These are phyloP conservation scores for Podila minutissima DNA, from an alignment of 192 early-diverging fungal species.

Conservation along the genomic window DNA sequence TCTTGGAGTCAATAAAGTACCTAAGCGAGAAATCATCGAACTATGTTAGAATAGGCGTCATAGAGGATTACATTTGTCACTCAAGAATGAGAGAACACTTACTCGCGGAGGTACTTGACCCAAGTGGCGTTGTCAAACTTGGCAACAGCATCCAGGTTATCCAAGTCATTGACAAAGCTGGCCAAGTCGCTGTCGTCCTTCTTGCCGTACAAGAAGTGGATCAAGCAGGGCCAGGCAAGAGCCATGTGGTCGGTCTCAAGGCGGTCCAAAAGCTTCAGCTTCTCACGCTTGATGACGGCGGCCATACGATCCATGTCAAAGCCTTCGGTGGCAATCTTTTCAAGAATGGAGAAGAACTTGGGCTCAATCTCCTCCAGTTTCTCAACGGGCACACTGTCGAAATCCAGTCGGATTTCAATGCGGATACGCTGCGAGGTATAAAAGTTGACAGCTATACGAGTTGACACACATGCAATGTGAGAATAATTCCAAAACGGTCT, in stretches of 20 bases:
- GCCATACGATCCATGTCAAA: slow-evolving; percentile 68
- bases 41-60: neutral
- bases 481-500: no score
- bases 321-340: slow-evolving; percentile 57
- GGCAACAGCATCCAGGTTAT: slow-evolving; percentile 53
- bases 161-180: slow-evolving; percentile 51
- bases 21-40: slow-evolving; percentile 8
- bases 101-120: slow-evolving; percentile 59
- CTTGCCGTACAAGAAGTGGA: slow-evolving; percentile 66
- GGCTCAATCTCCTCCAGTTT: slow-evolving; percentile 59
- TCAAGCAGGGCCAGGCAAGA: slow-evolving; percentile 39
- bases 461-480: neutral
- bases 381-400: slow-evolving; percentile 65
- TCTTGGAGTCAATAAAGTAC: slow-evolving; percentile 57
- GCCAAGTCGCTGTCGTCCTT: slow-evolving; percentile 58
- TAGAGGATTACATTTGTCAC: neutral
- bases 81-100: slow-evolving; percentile 5
- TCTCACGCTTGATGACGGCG: slow-evolving; percentile 60
- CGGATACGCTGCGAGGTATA: slow-evolving; percentile 57
- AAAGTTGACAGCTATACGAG: slow-evolving; percentile 54
- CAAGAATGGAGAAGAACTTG: slow-evolving; percentile 55
- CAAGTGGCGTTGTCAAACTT: slow-evolving; percentile 57
- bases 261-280: slow-evolving; percentile 54
- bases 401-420: slow-evolving; percentile 48
- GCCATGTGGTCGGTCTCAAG: slow-evolving; percentile 43